A percentile compares a stretch with the other conserved stretches of the same genome.
Evolutionary conservation across 106 monocot genomes (phyloP).

Genomic region (Phalaenopsis equestris): DNA sequence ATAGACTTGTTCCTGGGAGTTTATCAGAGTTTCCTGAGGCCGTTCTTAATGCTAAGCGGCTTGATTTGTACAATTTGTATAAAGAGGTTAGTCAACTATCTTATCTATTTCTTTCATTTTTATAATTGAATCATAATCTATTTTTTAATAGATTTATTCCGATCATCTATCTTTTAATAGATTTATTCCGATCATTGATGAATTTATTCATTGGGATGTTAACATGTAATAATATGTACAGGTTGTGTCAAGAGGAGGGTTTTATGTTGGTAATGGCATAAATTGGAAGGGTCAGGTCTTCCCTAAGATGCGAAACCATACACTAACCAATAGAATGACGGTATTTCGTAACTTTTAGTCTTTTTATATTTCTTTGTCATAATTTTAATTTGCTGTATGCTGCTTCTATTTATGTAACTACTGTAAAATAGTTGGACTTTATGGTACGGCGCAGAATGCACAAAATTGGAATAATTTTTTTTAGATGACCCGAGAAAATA

Average conservation of each 20-base stretch:
- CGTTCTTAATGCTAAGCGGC: constrained; percentile 78
- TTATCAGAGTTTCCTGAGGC: constrained; percentile 83
- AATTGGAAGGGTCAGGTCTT: constrained; percentile 98
- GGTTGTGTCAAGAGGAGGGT: constrained; percentile 93
- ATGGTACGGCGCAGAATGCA: too few relatives aligned
- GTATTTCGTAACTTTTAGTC: constrained; percentile 17
- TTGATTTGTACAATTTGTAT: constrained; percentile 81
- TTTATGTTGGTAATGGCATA: constrained; percentile 92
- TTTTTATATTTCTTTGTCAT: too few relatives aligned
- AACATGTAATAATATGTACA: constrained; percentile 11
- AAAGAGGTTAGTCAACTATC: constrained; percentile 44
- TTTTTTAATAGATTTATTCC: background rate
- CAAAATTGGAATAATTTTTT: too few relatives aligned
- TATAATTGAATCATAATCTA: background rate
- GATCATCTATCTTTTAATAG: background rate
- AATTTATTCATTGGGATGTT: constrained; percentile 1
- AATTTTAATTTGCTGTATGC: too few relatives aligned
- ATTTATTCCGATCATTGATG: background rate
- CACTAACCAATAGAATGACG: constrained; percentile 79
- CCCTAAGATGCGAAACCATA: constrained; percentile 94
- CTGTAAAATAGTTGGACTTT: too few relatives aligned
- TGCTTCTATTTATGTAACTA: too few relatives aligned
- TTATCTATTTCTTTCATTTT: background rate
- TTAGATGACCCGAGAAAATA: too few relatives aligned
- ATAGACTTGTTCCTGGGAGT: constrained; percentile 71